These are phyloP conservation scores for Paramecium sonneborni DNA, from an alignment of 73 alveolate genomes.

Conservation along the genomic window DNA sequence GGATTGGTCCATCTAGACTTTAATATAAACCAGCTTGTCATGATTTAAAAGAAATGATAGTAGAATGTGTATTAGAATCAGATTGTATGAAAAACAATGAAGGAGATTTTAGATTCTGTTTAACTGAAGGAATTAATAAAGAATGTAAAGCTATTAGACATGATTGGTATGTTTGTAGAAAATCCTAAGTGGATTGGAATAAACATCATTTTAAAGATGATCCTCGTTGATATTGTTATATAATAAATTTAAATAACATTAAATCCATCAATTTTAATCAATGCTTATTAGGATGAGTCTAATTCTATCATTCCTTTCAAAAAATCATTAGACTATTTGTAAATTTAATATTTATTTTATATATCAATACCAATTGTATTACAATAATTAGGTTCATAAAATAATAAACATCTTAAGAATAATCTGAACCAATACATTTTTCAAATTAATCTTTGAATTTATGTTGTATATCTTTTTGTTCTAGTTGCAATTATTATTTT, in stretches of 20 bases:
- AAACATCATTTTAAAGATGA: constrained; percentile 66
- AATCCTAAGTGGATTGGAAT: constrained; percentile 63
- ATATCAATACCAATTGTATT: constrained; percentile 44
- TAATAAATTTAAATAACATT: not conserved
- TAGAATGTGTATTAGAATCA: constrained; percentile 62
- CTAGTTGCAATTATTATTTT: not conserved
- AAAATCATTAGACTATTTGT: constrained; percentile 40
- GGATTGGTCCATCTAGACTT: constrained; percentile 52
- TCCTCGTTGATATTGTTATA: constrained; percentile 40
- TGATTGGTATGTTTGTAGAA: constrained; percentile 65
- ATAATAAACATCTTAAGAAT: constrained; percentile 25
- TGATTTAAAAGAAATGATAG: constrained; percentile 61
- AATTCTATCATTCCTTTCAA: not conserved
- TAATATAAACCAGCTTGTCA: constrained; percentile 61
- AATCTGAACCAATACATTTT: constrained; percentile 46
- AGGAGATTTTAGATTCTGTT: constrained; percentile 55
- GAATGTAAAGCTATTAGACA: constrained; percentile 68
- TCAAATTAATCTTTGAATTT: constrained; percentile 18
- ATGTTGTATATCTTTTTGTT: constrained; percentile 40
- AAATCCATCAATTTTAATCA: not conserved
- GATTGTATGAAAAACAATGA: constrained; percentile 60
- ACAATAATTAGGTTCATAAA: constrained; percentile 51
- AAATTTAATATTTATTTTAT: constrained; percentile 20
- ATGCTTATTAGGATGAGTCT: not conserved
- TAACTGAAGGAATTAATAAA: constrained; percentile 55